A percentile compares a stretch with the other conserved stretches of the same genome.
phyloP scores from a whole-genome alignment of 2,329 filamentous ascomycete species.

The Monosporascus sp. region DNA sequence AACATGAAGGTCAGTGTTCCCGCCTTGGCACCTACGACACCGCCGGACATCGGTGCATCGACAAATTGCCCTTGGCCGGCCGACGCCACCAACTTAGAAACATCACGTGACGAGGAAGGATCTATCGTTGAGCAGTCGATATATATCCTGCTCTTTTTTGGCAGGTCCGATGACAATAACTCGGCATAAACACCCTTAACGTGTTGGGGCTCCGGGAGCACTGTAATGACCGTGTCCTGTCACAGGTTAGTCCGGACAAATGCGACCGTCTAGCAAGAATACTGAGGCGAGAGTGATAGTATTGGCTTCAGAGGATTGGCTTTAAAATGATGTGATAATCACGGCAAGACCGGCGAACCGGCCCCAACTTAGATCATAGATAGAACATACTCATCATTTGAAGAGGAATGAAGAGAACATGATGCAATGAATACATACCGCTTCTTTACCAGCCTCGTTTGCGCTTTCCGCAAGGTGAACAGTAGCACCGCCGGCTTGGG shows the following conservation, averaged over 20 bases:
- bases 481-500: conserved; percentile 38
- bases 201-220: conserved; percentile 82
- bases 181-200: conserved; percentile 76
- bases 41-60: conserved; percentile 95
- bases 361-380: conserved; percentile 72
- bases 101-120: conserved; percentile 72
- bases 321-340: conserved; percentile 58
- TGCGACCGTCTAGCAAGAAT: not conserved
- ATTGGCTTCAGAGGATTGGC: conserved; percentile 66
- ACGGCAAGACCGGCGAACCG: conserved; percentile 49
- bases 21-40: conserved; percentile 83
- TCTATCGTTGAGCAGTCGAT: conserved; percentile 98
- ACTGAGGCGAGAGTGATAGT: conserved; percentile 3
- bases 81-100: conserved; percentile 63
- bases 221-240: conserved; percentile 82
- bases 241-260: conserved; percentile 11
- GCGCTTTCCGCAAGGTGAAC: conserved; percentile 41
- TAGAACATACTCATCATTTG: conserved; percentile 34
- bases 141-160: conserved; percentile 65
- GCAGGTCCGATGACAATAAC: conserved; percentile 57
- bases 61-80: conserved; percentile 72
- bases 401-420: conserved; percentile 10
- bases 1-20: conserved; percentile 96
- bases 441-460: conserved; percentile 44
- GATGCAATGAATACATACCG: conserved; percentile 36